Evolutionary conservation across 2,329 filamentous ascomycete genomes (phyloP).

Genomic region (Didymella arachidicola): DNA sequence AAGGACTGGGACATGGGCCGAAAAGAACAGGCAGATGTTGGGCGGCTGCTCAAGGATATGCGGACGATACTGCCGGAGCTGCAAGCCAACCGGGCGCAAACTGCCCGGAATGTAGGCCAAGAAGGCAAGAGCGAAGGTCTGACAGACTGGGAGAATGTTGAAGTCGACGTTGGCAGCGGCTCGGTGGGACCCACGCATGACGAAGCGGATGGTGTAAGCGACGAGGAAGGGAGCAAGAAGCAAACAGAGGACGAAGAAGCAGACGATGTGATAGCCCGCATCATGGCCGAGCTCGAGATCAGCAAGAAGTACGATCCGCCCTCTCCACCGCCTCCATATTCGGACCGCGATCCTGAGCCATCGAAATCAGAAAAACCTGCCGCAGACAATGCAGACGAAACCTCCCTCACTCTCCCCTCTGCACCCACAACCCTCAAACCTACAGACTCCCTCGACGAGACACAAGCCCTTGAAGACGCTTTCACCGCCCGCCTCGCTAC

Average conservation of each 20-base stretch:
- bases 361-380: neutral
- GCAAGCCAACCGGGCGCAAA: constrained; percentile 26
- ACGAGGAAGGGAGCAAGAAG: constrained; percentile 33
- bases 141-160: constrained; percentile 45
- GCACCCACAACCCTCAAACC: constrained; percentile 46
- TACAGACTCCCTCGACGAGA: constrained; percentile 37
- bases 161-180: constrained; percentile 40
- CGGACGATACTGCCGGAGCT: constrained; percentile 50
- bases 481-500: constrained; percentile 56
- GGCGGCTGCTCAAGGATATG: constrained; percentile 53
- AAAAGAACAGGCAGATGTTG: constrained; percentile 53
- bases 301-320: constrained; percentile 50
- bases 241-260: constrained; percentile 51
- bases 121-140: constrained; percentile 26
- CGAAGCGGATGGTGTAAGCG: constrained; percentile 28
- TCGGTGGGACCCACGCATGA: constrained; percentile 28
- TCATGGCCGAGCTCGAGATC: constrained; percentile 57
- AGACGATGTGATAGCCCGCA: constrained; percentile 56
- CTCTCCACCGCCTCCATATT: constrained; percentile 31
- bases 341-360: constrained; percentile 15
- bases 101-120: neutral
- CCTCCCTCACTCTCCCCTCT: constrained; percentile 51
- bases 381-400: constrained; percentile 21
- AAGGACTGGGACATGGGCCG: constrained; percentile 53
- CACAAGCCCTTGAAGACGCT: constrained; percentile 53